Percentiles rank a stretch among this genome's conserved stretches.
Conservation (phyloP, 2,329 filamentous ascomycete species). For the Fusarium nurragi region DNA sequence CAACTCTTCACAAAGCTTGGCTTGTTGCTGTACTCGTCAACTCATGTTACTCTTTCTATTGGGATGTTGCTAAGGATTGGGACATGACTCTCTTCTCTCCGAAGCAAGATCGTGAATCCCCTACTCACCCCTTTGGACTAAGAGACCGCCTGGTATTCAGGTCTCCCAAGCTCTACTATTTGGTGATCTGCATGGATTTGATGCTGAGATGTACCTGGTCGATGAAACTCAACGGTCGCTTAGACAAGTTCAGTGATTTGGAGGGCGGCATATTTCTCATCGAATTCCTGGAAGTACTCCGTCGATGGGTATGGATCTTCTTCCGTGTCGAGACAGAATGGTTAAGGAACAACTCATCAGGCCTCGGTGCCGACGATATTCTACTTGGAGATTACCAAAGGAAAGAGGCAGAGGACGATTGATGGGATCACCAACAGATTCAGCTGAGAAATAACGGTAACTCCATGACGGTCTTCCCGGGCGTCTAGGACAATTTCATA, state of each 20-base stretch:
- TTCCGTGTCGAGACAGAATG: conserved; percentile 95
- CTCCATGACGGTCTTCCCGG: conserved; percentile 15
- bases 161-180: conserved; percentile 80
- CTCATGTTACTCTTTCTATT: conserved; percentile 96
- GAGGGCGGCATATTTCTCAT: conserved; percentile 90
- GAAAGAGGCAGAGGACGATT: conserved; percentile 61
- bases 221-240: conserved; percentile 82
- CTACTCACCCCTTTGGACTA: conserved; percentile 79
- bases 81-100: conserved; percentile 84
- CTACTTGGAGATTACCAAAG: conserved; percentile 76
- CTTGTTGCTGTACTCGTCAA: conserved; percentile 80
- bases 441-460: neutral
- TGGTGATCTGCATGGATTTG: conserved; percentile 80
- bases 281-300: conserved; percentile 84
- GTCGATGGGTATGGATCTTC: conserved; percentile 97
- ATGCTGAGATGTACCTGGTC: conserved; percentile 90
- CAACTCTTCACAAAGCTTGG: conserved; percentile 67
- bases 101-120: conserved; percentile 63
- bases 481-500: conserved; percentile 35
- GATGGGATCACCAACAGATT: conserved; percentile 21
- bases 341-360: conserved; percentile 66
- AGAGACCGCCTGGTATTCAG: conserved; percentile 79
- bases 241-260: conserved; percentile 85
- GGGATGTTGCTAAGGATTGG: conserved; percentile 98
- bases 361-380: conserved; percentile 74